These are phyloP conservation scores for Aureobasidium sp. DNA, from an alignment of 2,329 filamentous ascomycete genomes.

Conservation along the genomic window DNA sequence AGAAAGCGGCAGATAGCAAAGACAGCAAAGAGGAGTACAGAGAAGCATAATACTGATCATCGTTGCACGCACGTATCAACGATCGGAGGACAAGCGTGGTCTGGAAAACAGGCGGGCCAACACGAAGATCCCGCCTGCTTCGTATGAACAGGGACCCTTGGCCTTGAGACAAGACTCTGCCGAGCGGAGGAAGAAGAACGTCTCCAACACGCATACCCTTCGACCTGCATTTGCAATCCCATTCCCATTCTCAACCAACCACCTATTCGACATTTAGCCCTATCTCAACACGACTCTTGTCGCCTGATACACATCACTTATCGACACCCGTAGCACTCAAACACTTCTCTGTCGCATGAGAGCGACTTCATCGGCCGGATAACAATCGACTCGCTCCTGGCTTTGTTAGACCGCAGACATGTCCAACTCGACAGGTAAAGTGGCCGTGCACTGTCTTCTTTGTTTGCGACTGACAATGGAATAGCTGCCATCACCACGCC, in stretches of 20 bases:
- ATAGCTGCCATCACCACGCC: conserved; percentile 1
- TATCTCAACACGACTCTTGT: background rate
- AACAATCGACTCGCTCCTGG: conserved; percentile 5
- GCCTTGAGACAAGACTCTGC: conserved; percentile 5
- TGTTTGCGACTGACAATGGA: background rate
- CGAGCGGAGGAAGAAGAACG: background rate
- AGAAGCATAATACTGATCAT: background rate
- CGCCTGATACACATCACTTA: background rate
- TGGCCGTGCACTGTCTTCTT: conserved; percentile 1
- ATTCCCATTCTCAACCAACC: background rate
- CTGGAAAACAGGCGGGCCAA: background rate
- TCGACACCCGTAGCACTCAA: background rate
- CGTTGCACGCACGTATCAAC: conserved; percentile 1
- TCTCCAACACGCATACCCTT: background rate
- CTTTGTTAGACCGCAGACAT: conserved; percentile 15
- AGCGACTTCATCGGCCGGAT: background rate
- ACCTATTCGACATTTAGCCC: background rate
- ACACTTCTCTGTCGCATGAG: background rate
- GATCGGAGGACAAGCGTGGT: background rate
- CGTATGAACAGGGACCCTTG: background rate
- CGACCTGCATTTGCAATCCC: background rate
- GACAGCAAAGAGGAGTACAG: background rate
- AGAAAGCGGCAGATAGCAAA: background rate
- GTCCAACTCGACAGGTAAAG: conserved; percentile 19
- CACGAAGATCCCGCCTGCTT: background rate